Evolutionary conservation across 352 stramenopile genomes (phyloP), one percentile per base, ranked within the genome.

Genomic region (Pythium plurisporium): DNA sequence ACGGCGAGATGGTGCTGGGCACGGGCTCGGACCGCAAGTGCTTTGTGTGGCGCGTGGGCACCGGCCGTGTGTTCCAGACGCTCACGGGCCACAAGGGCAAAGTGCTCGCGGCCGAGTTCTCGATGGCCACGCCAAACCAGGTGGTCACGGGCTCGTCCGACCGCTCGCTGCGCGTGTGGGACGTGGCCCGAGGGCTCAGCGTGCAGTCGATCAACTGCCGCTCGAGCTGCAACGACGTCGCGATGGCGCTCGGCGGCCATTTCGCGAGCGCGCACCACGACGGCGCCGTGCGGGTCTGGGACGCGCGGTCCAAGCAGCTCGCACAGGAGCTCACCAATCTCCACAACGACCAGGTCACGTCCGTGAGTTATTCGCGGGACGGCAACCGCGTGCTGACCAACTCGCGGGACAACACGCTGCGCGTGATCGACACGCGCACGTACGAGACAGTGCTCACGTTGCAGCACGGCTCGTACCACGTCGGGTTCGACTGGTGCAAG

Each of bases 41-140:
- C 48, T 91, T 91, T 59, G 70, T 94, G 14, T 94, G 83, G 83
- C 74, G 83, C 69, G 83, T 91, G 20, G 83, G 77, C 52, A 89
- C 83, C 34, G 81, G 81, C 20, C 79, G 83, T 23, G 81, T 94
- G 47, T 79, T 86, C 64, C 83, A 94, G 68, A 94, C 81, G 53
- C 74, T 94, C 26, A 85, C 81, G 38, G 83, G 83, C 5, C 83
- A 94, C 72, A 91, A 91, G 56, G 83, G 83, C 34, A 91, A 91
- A 70, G 83, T 94, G 22, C 44, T 91, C 31, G 83, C 83, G 9
- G 83, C 77, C 23, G 83, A 90, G 58, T 94, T 94, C 54, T 86
- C 79, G 38, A 68, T 72, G 6, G 60, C 81, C 4, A 51, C 65
- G 20, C 65, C 76, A 17, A 65, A 73, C 47, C 69, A 94, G 66